Evolutionary conservation across 2,329 filamentous ascomycete genomes (phyloP).

Genomic region (Neonectria sp.): DNA sequence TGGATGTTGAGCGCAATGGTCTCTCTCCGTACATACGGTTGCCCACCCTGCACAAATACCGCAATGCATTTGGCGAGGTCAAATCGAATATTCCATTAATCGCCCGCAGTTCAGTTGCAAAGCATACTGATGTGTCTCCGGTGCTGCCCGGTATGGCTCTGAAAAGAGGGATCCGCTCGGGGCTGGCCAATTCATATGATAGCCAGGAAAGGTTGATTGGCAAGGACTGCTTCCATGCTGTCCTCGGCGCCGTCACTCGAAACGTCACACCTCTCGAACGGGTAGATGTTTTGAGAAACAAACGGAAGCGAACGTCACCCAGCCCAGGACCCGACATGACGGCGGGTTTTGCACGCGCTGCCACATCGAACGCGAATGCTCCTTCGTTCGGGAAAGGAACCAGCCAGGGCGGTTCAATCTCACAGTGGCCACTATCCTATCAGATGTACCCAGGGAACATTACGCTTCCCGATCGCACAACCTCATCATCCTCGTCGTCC

Average conservation of each 20-base stretch:
- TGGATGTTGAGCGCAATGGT: conserved; percentile 78
- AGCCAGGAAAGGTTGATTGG: conserved; percentile 28
- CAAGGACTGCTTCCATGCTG: conserved; percentile 49
- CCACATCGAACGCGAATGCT: conserved; percentile 2
- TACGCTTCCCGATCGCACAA: conserved; percentile 52
- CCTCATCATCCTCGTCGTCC: conserved; percentile 52
- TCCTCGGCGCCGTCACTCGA: conserved; percentile 52
- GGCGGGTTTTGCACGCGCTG: conserved; percentile 2
- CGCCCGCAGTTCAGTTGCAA: conserved; percentile 61
- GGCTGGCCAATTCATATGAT: background rate
- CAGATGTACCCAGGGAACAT: conserved; percentile 28
- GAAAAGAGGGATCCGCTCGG: conserved; percentile 9
- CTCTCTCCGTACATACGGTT: conserved; percentile 55
- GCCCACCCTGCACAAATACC: conserved; percentile 54
- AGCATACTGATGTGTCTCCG: conserved; percentile 57
- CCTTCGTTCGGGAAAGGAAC: conserved; percentile 7
- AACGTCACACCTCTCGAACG: conserved; percentile 45
- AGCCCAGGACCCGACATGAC: conserved; percentile 43
- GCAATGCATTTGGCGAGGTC: conserved; percentile 47
- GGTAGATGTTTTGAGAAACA: conserved; percentile 44
- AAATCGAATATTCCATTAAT: conserved; percentile 63
- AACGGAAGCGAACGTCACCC: conserved; percentile 51
- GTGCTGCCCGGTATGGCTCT: conserved; percentile 63
- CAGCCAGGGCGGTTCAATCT: background rate
- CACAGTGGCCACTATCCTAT: conserved; percentile 26